Percentiles rank a stretch among this genome's conserved stretches.
phyloP scores from a whole-genome alignment of 768 basidiomycete genomes.

The Mycena belliarum region DNA sequence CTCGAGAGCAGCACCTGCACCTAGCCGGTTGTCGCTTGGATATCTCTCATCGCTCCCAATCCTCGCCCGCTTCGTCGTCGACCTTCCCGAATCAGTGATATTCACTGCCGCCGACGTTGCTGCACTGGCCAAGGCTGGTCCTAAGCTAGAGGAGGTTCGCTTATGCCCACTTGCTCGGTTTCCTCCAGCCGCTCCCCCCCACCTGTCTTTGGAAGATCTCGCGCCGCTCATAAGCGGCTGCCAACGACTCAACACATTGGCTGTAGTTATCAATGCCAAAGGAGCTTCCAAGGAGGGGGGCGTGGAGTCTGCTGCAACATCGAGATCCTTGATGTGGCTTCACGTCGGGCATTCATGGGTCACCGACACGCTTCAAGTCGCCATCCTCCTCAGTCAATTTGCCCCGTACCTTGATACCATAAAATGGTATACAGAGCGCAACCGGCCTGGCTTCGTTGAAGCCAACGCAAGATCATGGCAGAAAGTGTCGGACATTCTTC shows the following conservation, averaged over 20 bases:
- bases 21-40: slow-evolving; percentile 62
- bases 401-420: slow-evolving; percentile 69
- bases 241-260: slow-evolving; percentile 62
- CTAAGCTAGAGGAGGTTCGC: slow-evolving; percentile 66
- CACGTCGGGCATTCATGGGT: slow-evolving; percentile 79
- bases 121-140: slow-evolving; percentile 59
- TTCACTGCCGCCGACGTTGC: slow-evolving; percentile 63
- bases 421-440: slow-evolving; percentile 80
- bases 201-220: slow-evolving; percentile 64
- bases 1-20: slow-evolving; percentile 61
- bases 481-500: slow-evolving; percentile 64
- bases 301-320: slow-evolving; percentile 52
- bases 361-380: slow-evolving; percentile 64
- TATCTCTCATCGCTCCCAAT: slow-evolving; percentile 53
- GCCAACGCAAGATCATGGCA: slow-evolving; percentile 71
- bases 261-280: slow-evolving; percentile 62
- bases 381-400: slow-evolving; percentile 76
- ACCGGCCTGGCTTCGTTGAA: slow-evolving; percentile 69
- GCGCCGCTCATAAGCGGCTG: slow-evolving; percentile 60
- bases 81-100: slow-evolving; percentile 75
- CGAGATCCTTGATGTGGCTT: slow-evolving; percentile 66
- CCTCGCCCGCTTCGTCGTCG: slow-evolving; percentile 68
- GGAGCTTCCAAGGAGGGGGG: slow-evolving; percentile 29
- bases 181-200: slow-evolving; percentile 51
- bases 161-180: slow-evolving; percentile 72